phyloP scores from a whole-genome alignment of 495 filamentous ascomycete genomes.

The Apiosordaria backusii region DNA sequence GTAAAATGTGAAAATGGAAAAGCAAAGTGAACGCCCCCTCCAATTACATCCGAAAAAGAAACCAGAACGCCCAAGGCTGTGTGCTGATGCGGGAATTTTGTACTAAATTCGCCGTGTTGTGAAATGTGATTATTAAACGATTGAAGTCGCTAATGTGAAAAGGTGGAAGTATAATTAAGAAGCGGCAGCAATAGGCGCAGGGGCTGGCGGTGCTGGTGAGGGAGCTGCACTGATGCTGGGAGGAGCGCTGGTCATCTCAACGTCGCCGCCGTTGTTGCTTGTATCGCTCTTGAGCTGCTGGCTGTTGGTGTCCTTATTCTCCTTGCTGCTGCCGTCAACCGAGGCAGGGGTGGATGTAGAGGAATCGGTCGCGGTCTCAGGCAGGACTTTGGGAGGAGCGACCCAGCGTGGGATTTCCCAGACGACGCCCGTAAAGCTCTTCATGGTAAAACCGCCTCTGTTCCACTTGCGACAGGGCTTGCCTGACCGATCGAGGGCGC shows the following conservation, averaged over 20 bases:
- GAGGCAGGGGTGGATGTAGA: conserved; percentile 37
- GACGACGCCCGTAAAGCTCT: conserved; percentile 85
- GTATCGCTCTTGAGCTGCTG: conserved; percentile 66
- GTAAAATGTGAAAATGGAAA: neutral
- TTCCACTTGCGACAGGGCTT: conserved; percentile 90
- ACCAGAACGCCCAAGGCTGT: neutral
- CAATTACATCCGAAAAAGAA: neutral
- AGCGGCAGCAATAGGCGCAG: conserved; percentile 18
- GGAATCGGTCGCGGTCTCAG: conserved; percentile 33
- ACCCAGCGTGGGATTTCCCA: conserved; percentile 88
- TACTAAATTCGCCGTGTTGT: neutral
- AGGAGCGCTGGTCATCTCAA: conserved; percentile 43
- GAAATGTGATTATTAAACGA: neutral
- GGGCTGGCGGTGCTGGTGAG: conserved; percentile 37
- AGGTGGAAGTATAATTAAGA: neutral
- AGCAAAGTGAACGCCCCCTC: neutral
- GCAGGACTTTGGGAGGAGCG: conserved; percentile 56
- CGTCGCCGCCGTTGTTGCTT: conserved; percentile 55
- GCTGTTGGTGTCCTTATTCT: conserved; percentile 62
- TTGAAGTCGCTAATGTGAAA: neutral
- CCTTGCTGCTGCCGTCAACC: conserved; percentile 71
- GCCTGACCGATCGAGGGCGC: conserved; percentile 85
- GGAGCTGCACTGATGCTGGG: conserved; percentile 39
- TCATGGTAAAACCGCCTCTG: conserved; percentile 73
- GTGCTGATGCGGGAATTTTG: neutral